Evolutionary conservation across 2,329 filamentous ascomycete species (phyloP).

Genomic region (Coleophoma crateriformis): DNA sequence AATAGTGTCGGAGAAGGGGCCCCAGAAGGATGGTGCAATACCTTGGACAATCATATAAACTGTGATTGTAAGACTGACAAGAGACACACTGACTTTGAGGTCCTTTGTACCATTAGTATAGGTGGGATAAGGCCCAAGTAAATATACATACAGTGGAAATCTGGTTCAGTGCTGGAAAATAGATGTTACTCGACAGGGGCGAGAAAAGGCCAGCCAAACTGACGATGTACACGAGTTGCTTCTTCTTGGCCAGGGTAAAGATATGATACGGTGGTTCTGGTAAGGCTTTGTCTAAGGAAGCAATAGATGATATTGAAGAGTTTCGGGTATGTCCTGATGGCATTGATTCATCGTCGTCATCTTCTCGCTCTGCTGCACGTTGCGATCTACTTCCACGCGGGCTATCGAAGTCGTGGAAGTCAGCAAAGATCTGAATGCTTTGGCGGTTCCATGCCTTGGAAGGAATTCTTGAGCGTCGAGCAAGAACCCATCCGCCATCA

Average conservation of each 20-base stretch:
- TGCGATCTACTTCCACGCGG: slow-evolving; percentile 5
- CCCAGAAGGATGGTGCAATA: slow-evolving; percentile 41
- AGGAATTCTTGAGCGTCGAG: slow-evolving; percentile 3
- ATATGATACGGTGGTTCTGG: slow-evolving; percentile 27
- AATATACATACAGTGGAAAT: slow-evolving; percentile 26
- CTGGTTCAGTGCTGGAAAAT: slow-evolving; percentile 37
- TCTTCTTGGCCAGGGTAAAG: slow-evolving; percentile 33
- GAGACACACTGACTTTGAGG: slow-evolving; percentile 22
- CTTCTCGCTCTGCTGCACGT: not conserved
- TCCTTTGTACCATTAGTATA: slow-evolving; percentile 9
- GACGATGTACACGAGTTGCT: slow-evolving; percentile 41
- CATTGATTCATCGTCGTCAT: not conserved
- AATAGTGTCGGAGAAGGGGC: slow-evolving; percentile 38
- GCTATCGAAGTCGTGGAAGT: slow-evolving; percentile 14
- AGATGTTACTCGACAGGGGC: slow-evolving; percentile 45
- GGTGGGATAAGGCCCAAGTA: not conserved
- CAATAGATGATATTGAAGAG: not conserved
- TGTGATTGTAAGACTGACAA: slow-evolving; percentile 35
- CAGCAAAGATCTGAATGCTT: slow-evolving; percentile 10
- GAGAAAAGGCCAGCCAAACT: slow-evolving; percentile 46
- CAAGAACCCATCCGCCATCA: slow-evolving; percentile 4
- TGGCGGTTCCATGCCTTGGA: slow-evolving; percentile 8
- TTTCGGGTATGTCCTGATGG: not conserved
- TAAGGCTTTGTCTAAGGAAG: slow-evolving; percentile 8
- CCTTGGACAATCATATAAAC: slow-evolving; percentile 46